phyloP scores from a whole-genome alignment of 768 basidiomycete genomes.

The Mycena metata region DNA sequence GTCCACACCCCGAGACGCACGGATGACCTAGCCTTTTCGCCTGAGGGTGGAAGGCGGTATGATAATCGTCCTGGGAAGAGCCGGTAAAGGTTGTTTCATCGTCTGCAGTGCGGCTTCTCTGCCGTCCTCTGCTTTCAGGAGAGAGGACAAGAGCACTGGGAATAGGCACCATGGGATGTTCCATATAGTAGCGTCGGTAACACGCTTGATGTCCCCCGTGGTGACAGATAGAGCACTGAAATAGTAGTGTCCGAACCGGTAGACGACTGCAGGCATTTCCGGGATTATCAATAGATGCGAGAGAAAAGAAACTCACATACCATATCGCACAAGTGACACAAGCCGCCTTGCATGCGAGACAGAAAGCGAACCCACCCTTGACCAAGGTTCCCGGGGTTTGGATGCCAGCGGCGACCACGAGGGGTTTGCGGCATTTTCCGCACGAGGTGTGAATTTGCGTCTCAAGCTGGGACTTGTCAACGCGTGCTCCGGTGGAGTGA shows the following conservation, averaged over 20 bases:
- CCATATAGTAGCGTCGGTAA: slow-evolving; percentile 76
- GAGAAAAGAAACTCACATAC: slow-evolving; percentile 54
- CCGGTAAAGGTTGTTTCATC: slow-evolving; percentile 42
- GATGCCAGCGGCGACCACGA: slow-evolving; percentile 59
- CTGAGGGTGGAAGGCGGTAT: slow-evolving; percentile 36
- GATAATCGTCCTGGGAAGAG: slow-evolving; percentile 35
- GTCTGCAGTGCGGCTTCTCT: slow-evolving; percentile 38
- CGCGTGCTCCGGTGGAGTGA: not conserved
- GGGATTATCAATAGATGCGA: slow-evolving; percentile 6
- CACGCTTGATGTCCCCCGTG: slow-evolving; percentile 89
- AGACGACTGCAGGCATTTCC: slow-evolving; percentile 69
- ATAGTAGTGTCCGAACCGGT: slow-evolving; percentile 77
- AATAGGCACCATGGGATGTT: slow-evolving; percentile 68
- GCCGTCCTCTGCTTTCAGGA: slow-evolving; percentile 31
- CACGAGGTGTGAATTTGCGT: slow-evolving; percentile 81
- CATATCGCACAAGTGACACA: slow-evolving; percentile 77
- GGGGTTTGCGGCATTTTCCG: slow-evolving; percentile 75
- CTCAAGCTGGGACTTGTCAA: slow-evolving; percentile 63
- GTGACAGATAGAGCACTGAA: slow-evolving; percentile 81
- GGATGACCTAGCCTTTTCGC: slow-evolving; percentile 64
- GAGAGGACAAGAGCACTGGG: slow-evolving; percentile 43
- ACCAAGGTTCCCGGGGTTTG: slow-evolving; percentile 39
- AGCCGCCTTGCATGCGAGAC: slow-evolving; percentile 65
- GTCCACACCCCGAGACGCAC: slow-evolving; percentile 87
- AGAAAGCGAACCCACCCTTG: slow-evolving; percentile 67